Evolutionary conservation across 2,329 filamentous ascomycete genomes (phyloP).

Genomic region (Annulohypoxylon truncatum): DNA sequence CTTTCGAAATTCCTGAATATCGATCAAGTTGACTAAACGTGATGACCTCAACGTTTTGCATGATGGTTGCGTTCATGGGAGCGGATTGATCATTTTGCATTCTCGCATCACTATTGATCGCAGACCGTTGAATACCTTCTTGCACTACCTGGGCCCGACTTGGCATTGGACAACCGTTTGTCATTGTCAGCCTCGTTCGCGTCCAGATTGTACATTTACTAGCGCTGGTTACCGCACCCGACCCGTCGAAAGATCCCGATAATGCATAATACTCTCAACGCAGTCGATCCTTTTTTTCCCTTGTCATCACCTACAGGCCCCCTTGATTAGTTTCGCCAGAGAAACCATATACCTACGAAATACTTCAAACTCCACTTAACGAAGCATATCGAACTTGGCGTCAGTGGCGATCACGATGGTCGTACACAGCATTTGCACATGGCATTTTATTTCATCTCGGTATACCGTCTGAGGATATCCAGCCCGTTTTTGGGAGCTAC

Average conservation of each 20-base stretch:
- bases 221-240: slow-evolving; percentile 34
- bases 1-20: slow-evolving; percentile 14
- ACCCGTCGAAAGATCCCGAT: slow-evolving; percentile 19
- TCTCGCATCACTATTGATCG: slow-evolving; percentile 3
- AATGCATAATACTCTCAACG: slow-evolving; percentile 39
- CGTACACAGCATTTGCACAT: slow-evolving; percentile 27
- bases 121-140: neutral
- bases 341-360: slow-evolving; percentile 4
- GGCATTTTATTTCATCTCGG: slow-evolving; percentile 32
- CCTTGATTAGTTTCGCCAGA: slow-evolving; percentile 6
- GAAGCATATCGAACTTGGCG: slow-evolving; percentile 10
- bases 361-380: neutral
- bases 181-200: neutral
- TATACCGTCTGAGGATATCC: slow-evolving; percentile 28
- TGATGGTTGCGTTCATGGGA: slow-evolving; percentile 4
- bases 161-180: neutral
- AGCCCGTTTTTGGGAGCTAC: slow-evolving; percentile 9
- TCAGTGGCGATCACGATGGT: slow-evolving; percentile 5
- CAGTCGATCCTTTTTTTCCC: slow-evolving; percentile 27
- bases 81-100: slow-evolving; percentile 1
- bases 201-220: slow-evolving; percentile 25
- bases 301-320: slow-evolving; percentile 11
- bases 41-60: slow-evolving; percentile 1
- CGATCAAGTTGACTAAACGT: slow-evolving; percentile 9
- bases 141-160: neutral